Conservation (phyloP, 345 rosid genomes). For the Diplotaxis tenuifolia region DNA sequence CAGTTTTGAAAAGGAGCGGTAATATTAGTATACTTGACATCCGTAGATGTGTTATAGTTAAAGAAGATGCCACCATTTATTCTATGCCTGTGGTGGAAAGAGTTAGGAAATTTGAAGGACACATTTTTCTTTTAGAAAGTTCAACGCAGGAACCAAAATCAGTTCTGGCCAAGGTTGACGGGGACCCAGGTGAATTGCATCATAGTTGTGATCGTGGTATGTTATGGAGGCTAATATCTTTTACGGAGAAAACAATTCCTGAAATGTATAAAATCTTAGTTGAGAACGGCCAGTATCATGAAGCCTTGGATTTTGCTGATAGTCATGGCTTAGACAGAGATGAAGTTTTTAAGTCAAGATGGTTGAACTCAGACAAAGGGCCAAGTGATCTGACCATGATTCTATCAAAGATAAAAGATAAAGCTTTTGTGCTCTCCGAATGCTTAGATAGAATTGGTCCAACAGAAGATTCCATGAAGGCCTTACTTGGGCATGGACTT, state of each 20-base stretch:
- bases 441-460: conserved; percentile 74
- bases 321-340: conserved; percentile 76
- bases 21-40: conserved; percentile 55
- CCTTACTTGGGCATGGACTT: conserved; percentile 70
- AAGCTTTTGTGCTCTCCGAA: conserved; percentile 66
- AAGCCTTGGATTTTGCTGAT: conserved; percentile 78
- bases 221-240: conserved; percentile 73
- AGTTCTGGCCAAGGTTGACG: conserved; percentile 37
- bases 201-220: conserved; percentile 34
- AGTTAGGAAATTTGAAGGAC: conserved; percentile 50
- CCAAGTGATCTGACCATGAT: conserved; percentile 52
- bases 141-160: conserved; percentile 38
- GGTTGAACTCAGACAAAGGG: conserved; percentile 73
- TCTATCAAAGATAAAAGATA: conserved; percentile 69
- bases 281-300: conserved; percentile 52
- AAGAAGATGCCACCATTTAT: conserved; percentile 53
- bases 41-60: conserved; percentile 47
- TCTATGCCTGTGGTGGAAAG: conserved; percentile 69
- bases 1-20: conserved; percentile 59
- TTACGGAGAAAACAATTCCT: conserved; percentile 70
- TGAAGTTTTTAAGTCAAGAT: conserved; percentile 73
- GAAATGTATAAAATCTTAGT: conserved; percentile 82
- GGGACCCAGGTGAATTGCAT: conserved; percentile 37
- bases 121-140: conserved; percentile 65
- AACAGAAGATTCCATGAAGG: conserved; percentile 79